Conservation (phyloP, 768 basidiomycete genomes). For the Russula sp. region DNA sequence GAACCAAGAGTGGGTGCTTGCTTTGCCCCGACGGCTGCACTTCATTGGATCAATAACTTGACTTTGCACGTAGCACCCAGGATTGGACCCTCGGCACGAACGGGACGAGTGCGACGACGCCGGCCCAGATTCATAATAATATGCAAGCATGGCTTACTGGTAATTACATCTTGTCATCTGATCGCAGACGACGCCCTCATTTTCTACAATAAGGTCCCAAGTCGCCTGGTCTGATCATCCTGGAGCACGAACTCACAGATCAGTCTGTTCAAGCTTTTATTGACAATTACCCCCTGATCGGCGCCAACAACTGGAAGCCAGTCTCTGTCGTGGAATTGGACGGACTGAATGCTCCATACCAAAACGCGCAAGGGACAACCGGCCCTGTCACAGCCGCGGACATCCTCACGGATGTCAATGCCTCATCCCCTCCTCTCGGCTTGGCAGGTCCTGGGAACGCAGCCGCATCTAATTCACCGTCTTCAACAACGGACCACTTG, state of each 20-base stretch:
- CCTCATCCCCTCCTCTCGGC: not conserved
- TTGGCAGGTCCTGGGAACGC: not conserved
- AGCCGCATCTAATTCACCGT: not conserved
- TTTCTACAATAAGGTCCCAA: slow-evolving; percentile 29
- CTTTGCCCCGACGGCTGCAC: not conserved
- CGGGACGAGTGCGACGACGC: slow-evolving; percentile 41
- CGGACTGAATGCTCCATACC: slow-evolving; percentile 12
- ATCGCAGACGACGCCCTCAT: not conserved
- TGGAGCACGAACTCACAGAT: slow-evolving; percentile 40
- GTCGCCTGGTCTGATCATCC: slow-evolving; percentile 36
- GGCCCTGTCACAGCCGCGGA: slow-evolving; percentile 6
- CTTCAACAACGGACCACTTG: not conserved
- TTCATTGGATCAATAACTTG: not conserved
- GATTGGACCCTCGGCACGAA: slow-evolving; percentile 63
- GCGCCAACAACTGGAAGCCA: slow-evolving; percentile 12
- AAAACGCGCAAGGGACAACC: slow-evolving; percentile 15
- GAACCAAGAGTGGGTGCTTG: slow-evolving; percentile 35
- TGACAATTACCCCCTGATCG: slow-evolving; percentile 11
- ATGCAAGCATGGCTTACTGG: slow-evolving; percentile 17
- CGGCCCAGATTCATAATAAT: slow-evolving; percentile 24
- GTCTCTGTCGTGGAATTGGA: slow-evolving; percentile 15
- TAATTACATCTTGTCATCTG: not conserved
- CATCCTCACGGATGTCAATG: not conserved
- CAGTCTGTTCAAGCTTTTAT: slow-evolving; percentile 25
- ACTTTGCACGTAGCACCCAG: slow-evolving; percentile 43